Evolutionary conservation across 768 basidiomycete genomes (phyloP), one percentile per base, ranked within the genome.

Genomic region (Nevesoporus exiguus): DNA sequence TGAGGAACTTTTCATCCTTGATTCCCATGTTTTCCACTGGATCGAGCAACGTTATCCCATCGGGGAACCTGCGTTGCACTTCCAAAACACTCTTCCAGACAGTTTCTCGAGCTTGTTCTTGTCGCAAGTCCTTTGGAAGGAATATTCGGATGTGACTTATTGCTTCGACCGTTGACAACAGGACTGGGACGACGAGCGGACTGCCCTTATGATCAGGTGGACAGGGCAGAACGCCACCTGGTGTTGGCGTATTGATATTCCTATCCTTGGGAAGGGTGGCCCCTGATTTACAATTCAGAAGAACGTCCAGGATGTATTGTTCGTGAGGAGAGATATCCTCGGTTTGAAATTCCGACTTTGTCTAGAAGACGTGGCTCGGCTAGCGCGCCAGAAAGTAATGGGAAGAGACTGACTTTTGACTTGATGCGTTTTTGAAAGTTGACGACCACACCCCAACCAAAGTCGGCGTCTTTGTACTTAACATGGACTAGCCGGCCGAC

Each of bases 11-110:
- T 33, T 91, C 90, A 61, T 98, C 97, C 54, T 88, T 92, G 68
- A 99, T 97, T 10, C 85, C 86, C 93, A 98, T 94, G 67, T 98
- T 93, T 64, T 90, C 80, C 27, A 98, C 76, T 0, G 97, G 97
- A 66, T 98, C 97, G 11, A 99, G 77, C 8, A 95, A 73, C 0
- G 89, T 75, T 51, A 98, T 83, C 2, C 93, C 94, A 43, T 92
- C 82, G 0, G 93, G 90, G 73, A 94, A 94, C 46, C 95, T 81
- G 52, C 86, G 80, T 55, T 94, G 86, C n/a, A 97, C 91, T 68
- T 98, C 96, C 30, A 86, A 67, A 15, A 98, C 83, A 56, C 88
- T 90, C 76, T 94, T 95, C 86, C 91, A 94, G 1, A 83, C 82
- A 2, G 88, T 92, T 57, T 92, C 89, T 33, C 94, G 78, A 7